Conservation (phyloP, 805 yeast genomes). For the Yamadazyma insecticola region DNA sequence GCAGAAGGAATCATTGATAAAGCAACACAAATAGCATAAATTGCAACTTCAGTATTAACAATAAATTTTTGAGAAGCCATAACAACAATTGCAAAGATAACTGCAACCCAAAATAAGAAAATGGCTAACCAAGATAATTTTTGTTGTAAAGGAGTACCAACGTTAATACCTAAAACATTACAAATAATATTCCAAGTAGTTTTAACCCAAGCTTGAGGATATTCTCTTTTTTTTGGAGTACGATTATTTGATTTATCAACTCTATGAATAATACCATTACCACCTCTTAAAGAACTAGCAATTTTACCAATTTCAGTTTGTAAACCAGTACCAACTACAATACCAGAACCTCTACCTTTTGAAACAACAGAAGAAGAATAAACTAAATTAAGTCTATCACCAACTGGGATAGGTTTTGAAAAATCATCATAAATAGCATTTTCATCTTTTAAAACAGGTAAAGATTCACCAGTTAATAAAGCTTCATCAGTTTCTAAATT, state of each 20-base stretch:
- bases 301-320: constrained; percentile 40
- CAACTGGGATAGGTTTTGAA: constrained; percentile 30
- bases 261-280: constrained; percentile 19
- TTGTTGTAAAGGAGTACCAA: constrained; percentile 45
- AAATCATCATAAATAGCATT: constrained; percentile 32
- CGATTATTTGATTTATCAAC: constrained; percentile 33
- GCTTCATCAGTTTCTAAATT: constrained; percentile 43
- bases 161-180: constrained; percentile 43
- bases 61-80: constrained; percentile 32
- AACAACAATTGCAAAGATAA: constrained; percentile 33
- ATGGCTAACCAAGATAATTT: constrained; percentile 47
- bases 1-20: constrained; percentile 38
- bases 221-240: constrained; percentile 34
- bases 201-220: constrained; percentile 29
- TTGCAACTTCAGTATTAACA: constrained; percentile 32
- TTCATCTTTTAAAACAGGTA: constrained; percentile 32
- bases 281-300: constrained; percentile 28
- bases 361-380: constrained; percentile 36
- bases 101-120: constrained; percentile 44
- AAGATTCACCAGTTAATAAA: constrained; percentile 37
- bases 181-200: constrained; percentile 39
- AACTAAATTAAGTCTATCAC: constrained; percentile 32
- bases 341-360: constrained; percentile 39
- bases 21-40: constrained; percentile 38
- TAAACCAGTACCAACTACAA: constrained; percentile 34